These are phyloP conservation scores for Calocera viscosa DNA, from an alignment of 768 basidiomycete genomes.

Conservation along the genomic window DNA sequence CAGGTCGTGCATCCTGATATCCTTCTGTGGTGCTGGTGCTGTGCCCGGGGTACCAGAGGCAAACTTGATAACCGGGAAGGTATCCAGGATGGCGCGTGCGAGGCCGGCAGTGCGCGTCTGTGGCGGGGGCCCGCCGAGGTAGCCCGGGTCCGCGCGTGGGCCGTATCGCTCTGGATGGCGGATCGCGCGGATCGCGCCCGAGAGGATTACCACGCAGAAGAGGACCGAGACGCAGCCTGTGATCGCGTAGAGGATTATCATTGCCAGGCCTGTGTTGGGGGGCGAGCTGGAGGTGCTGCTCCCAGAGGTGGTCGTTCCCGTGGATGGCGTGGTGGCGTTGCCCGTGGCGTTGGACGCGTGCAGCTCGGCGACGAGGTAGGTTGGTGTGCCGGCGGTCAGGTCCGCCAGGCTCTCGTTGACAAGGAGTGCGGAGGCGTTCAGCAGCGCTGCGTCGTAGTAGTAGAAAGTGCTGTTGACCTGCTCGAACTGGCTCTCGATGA, in stretches of 20 bases:
- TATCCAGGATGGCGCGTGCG: conserved; percentile 85
- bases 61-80: conserved; percentile 90
- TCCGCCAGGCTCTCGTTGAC: conserved; percentile 35
- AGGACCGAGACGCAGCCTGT: conserved; percentile 78
- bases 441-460: conserved; percentile 46
- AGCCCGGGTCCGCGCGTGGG: conserved; percentile 39
- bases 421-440: conserved; percentile 41
- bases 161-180: conserved; percentile 89
- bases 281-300: conserved; percentile 17
- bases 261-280: conserved; percentile 54
- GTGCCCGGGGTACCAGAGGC: conserved; percentile 25
- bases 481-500: conserved; percentile 45
- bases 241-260: conserved; percentile 79
- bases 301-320: conserved; percentile 8
- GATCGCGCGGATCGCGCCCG: conserved; percentile 70
- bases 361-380: conserved; percentile 61
- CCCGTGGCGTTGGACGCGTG: conserved; percentile 49
- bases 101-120: conserved; percentile 68
- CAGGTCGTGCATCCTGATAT: conserved; percentile 5
- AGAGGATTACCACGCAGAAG: conserved; percentile 73
- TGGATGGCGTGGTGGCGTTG: conserved; percentile 24
- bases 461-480: conserved; percentile 41
- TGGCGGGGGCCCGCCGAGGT: conserved; percentile 22
- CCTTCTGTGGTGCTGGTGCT: not conserved
- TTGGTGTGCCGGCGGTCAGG: conserved; percentile 35